Evolutionary conservation across 129 eudicot species (phyloP).

Genomic region (Flaveria linearis): DNA sequence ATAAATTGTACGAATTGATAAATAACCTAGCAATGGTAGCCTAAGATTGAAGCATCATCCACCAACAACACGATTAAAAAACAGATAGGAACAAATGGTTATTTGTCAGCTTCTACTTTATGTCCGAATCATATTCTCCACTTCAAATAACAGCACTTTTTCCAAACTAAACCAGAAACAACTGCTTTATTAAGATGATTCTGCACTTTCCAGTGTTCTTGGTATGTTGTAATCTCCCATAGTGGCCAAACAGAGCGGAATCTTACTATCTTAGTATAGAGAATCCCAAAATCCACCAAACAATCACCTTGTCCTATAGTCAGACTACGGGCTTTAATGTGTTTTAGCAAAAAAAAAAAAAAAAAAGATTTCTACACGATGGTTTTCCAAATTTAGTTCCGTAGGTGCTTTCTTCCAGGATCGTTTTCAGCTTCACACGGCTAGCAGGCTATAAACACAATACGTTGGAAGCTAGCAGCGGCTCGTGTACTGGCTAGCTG

Average conservation of each 20-base stretch:
- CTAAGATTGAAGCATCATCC: constrained; percentile 16
- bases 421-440: neutral
- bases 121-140: neutral
- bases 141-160: neutral
- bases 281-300: constrained; percentile 7
- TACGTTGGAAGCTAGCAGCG: neutral
- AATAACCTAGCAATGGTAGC: constrained; percentile 1
- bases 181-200: neutral
- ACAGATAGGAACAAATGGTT: neutral
- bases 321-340: neutral
- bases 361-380: neutral
- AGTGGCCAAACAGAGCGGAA: neutral
- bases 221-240: constrained; percentile 1
- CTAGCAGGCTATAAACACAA: neutral
- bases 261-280: neutral
- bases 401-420: neutral
- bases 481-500: neutral
- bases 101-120: constrained; percentile 9
- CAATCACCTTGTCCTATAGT: neutral
- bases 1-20: neutral
- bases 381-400: neutral
- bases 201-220: constrained; percentile 5
- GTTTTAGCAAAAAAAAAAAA: neutral
- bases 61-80: constrained; percentile 13
- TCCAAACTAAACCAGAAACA: neutral